A percentile compares a stretch with the other conserved stretches of the same genome.
phyloP scores from a whole-genome alignment of 2,329 filamentous ascomycete genomes.

The Clonostachys rhizophaga region DNA sequence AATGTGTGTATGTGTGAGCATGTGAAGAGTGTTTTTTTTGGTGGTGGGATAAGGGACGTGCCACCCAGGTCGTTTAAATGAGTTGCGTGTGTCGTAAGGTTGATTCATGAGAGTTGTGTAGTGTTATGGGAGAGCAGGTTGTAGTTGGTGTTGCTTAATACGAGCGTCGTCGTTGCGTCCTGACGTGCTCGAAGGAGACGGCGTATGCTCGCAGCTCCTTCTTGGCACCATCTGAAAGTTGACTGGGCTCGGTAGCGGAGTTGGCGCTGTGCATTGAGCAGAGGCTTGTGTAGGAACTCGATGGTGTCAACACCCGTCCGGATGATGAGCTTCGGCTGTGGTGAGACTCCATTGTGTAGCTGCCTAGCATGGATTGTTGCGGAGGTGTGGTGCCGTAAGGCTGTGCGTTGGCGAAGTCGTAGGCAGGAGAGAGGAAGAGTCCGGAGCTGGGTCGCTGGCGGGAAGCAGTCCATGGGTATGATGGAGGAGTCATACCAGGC shows the following conservation, averaged over 20 bases:
- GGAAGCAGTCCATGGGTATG: conserved; percentile 35
- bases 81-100: no score
- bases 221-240: conserved; percentile 71
- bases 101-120: no score
- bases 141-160: conserved; percentile 27
- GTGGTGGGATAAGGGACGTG: no score
- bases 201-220: conserved; percentile 82
- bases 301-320: conserved; percentile 52
- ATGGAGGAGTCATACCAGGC: conserved; percentile 43
- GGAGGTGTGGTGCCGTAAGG: conserved; percentile 48
- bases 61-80: no score
- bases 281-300: conserved; percentile 79
- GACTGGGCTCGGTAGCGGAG: conserved; percentile 44
- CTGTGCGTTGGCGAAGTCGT: conserved; percentile 66
- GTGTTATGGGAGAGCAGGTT: no score
- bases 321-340: conserved; percentile 6
- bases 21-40: no score
- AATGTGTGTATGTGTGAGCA: not conserved
- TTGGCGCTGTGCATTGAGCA: conserved; percentile 68
- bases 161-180: conserved; percentile 54
- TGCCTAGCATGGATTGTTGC: conserved; percentile 20
- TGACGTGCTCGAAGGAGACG: conserved; percentile 81
- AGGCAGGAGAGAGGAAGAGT: conserved; percentile 69
- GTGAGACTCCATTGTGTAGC: conserved; percentile 8
- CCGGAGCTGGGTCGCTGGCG: conserved; percentile 20